Evolutionary conservation across 306 rosid genomes (phyloP).

Genomic region (Pueraria montana): DNA sequence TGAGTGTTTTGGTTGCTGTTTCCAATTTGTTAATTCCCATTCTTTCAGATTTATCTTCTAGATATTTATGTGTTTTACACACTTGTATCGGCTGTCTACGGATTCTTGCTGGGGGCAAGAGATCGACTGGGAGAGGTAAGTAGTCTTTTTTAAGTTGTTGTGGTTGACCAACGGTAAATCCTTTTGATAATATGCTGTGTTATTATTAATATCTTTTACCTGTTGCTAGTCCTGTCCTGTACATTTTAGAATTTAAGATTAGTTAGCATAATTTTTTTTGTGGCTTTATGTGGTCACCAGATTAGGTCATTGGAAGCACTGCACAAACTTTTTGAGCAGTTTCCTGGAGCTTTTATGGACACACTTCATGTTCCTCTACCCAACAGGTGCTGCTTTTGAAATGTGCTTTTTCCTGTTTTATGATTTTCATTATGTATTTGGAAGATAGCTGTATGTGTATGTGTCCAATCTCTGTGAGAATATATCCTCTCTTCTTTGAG

Average conservation of each 20-base stretch:
- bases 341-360: slow-evolving; percentile 90
- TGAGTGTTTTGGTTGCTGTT: background rate
- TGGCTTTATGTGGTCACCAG: slow-evolving; percentile 56
- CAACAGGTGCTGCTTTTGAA: slow-evolving; percentile 61
- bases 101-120: slow-evolving; percentile 94
- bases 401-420: slow-evolving; percentile 6
- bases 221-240: background rate
- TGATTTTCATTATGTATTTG: slow-evolving; percentile 33
- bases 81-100: slow-evolving; percentile 77
- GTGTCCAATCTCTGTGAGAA: background rate
- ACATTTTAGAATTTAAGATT: slow-evolving; percentile 24
- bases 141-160: background rate
- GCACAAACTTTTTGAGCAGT: slow-evolving; percentile 85
- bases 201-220: slow-evolving; percentile 25
- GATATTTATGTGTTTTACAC: slow-evolving; percentile 85
- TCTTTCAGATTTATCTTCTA: slow-evolving; percentile 83
- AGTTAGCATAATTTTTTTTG: background rate
- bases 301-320: slow-evolving; percentile 93
- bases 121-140: slow-evolving; percentile 94
- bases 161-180: slow-evolving; percentile 11
- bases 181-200: slow-evolving; percentile 27
- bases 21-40: slow-evolving; percentile 22
- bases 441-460: background rate
- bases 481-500: background rate
- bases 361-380: slow-evolving; percentile 70